A percentile compares a stretch with the other conserved stretches of the same genome.
phyloP scores from a whole-genome alignment of 2,329 filamentous ascomycete genomes.

The Hymenoscyphus repandus region DNA sequence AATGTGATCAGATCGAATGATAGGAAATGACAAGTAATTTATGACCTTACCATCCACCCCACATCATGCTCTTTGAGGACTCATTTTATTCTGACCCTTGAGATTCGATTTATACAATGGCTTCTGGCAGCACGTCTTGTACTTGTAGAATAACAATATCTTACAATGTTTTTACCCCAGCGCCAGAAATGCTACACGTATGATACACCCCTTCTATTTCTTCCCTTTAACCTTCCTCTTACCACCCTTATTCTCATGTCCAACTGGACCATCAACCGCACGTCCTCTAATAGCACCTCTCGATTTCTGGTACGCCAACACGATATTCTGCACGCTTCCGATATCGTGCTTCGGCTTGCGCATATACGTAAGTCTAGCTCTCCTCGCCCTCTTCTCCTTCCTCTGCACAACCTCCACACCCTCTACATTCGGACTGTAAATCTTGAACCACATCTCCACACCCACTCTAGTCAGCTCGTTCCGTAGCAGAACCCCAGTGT shows the following conservation, averaged over 20 bases:
- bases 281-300: constrained; percentile 38
- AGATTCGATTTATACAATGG: no score
- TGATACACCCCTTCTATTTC: constrained; percentile 14
- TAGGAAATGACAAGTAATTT: no score
- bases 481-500: constrained; percentile 81
- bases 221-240: constrained; percentile 28
- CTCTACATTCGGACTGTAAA: constrained; percentile 84
- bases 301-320: constrained; percentile 58
- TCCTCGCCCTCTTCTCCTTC: constrained; percentile 74
- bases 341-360: constrained; percentile 81
- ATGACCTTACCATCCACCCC: no score
- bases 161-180: constrained; percentile 1
- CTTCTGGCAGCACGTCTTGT: no score
- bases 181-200: constrained; percentile 16
- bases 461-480: constrained; percentile 82
- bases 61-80: no score
- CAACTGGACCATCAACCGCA: constrained; percentile 19
- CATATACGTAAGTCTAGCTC: constrained; percentile 88
- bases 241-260: constrained; percentile 20
- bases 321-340: constrained; percentile 77
- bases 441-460: constrained; percentile 97
- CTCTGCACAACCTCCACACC: constrained; percentile 93
- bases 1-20: no score
- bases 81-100: no score
- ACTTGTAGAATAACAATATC: not conserved